A percentile compares a stretch with the other conserved stretches of the same genome.
Conservation (phyloP, 768 basidiomycete species). For the Cytidiella melzeri region DNA sequence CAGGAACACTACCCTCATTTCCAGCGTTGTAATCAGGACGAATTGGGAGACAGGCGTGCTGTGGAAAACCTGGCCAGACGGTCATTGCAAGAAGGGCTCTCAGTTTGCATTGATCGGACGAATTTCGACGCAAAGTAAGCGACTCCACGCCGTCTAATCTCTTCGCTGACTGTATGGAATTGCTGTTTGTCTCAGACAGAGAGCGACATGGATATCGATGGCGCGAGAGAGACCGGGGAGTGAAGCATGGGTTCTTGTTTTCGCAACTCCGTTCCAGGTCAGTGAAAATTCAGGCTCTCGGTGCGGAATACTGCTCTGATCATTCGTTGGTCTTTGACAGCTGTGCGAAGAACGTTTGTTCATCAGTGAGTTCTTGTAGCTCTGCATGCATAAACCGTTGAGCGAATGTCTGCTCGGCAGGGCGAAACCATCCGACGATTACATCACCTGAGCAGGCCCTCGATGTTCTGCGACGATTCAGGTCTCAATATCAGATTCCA, state of each 20-base stretch:
- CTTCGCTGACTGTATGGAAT: background rate
- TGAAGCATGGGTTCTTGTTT: constrained; percentile 66
- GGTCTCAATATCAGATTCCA: constrained; percentile 53
- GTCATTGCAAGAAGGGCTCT: constrained; percentile 49
- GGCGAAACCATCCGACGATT: constrained; percentile 74
- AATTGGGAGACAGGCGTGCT: constrained; percentile 58
- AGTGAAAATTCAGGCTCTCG: constrained; percentile 10
- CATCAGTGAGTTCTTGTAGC: constrained; percentile 39
- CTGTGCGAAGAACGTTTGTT: constrained; percentile 56
- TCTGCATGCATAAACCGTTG: background rate
- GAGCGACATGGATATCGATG: constrained; percentile 70
- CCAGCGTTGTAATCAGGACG: constrained; percentile 74
- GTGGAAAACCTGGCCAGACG: constrained; percentile 57
- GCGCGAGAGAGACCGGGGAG: constrained; percentile 60
- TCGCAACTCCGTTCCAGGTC: constrained; percentile 73
- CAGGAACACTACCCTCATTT: constrained; percentile 55
- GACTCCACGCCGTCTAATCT: background rate
- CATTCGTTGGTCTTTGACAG: constrained; percentile 30
- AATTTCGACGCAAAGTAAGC: constrained; percentile 62
- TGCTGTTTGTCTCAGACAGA: constrained; percentile 27
- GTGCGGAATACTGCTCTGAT: background rate
- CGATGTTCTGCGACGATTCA: constrained; percentile 59
- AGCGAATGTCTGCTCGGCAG: constrained; percentile 31
- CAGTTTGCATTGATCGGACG: constrained; percentile 76
- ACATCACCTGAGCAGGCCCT: constrained; percentile 50